A percentile compares a stretch with the other conserved stretches of the same genome.
Conservation (phyloP, 176 grass and related monocot genomes). For the Ananas comosus region DNA sequence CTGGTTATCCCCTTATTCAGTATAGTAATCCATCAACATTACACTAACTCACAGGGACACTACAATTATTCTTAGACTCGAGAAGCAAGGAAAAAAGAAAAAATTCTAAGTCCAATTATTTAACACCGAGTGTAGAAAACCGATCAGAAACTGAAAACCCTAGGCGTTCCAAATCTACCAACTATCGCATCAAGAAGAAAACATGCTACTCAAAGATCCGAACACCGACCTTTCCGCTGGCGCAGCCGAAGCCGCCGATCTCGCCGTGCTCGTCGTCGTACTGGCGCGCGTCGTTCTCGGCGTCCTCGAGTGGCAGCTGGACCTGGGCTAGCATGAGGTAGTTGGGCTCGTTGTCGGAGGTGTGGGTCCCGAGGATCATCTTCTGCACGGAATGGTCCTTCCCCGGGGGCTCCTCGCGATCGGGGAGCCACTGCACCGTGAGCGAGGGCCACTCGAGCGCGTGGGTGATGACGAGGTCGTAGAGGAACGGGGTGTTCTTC, state of each 20-base stretch:
- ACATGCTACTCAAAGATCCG: not conserved
- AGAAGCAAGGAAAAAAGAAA: no score
- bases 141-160: not conserved
- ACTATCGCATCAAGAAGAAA: not conserved
- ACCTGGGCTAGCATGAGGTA: constrained; percentile 93
- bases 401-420: constrained; percentile 59
- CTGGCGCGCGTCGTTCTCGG: constrained; percentile 65
- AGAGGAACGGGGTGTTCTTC: constrained; percentile 96
- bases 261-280: constrained; percentile 83
- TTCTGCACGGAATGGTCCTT: constrained; percentile 94
- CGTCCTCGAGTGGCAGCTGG: constrained; percentile 73
- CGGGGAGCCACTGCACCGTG: constrained; percentile 91
- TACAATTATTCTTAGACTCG: no score
- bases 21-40: no score
- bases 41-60: no score
- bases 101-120: no score
- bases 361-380: constrained; percentile 90
- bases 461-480: constrained; percentile 94
- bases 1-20: no score
- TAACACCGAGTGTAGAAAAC: not conserved
- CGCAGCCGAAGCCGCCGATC: constrained; percentile 57
- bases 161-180: not conserved
- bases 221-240: constrained; percentile 21
- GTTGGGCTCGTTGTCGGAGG: constrained; percentile 89
- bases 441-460: constrained; percentile 94